Conservation (phyloP, 2,329 filamentous ascomycete species). For the Parastagonospora avenae region DNA sequence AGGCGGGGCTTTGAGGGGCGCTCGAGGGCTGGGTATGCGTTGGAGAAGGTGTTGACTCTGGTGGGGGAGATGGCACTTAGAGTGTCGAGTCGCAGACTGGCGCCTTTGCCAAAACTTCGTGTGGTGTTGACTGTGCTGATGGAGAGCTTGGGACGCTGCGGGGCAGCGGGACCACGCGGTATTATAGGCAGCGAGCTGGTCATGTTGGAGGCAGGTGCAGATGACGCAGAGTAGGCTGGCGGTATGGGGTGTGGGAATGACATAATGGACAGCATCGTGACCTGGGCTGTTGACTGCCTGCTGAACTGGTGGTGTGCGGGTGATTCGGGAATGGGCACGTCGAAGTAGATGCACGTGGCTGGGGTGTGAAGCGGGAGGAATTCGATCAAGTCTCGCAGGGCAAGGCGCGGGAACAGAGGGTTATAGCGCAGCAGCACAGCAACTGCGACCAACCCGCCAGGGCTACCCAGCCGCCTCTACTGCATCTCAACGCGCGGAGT, state of each 20-base stretch:
- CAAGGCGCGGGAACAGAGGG: too few species aligned
- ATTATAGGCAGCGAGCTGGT: slow-evolving; percentile 54
- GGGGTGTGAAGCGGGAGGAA: too few species aligned
- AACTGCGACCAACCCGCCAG: not conserved
- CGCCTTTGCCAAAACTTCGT: slow-evolving; percentile 59
- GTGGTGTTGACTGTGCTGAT: slow-evolving; percentile 67
- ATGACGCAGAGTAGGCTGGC: slow-evolving; percentile 31
- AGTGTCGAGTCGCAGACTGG: slow-evolving; percentile 59
- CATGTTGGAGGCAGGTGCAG: slow-evolving; percentile 43
- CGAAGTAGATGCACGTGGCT: too few species aligned
- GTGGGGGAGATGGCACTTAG: slow-evolving; percentile 65
- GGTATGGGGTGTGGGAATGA: slow-evolving; percentile 33
- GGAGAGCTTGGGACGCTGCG: slow-evolving; percentile 62
- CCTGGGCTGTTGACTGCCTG: slow-evolving; percentile 4
- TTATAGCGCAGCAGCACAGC: not conserved
- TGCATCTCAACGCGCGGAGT: slow-evolving; percentile 1
- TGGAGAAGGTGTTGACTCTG: slow-evolving; percentile 65
- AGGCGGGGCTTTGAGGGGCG: slow-evolving; percentile 38
- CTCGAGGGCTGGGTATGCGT: slow-evolving; percentile 54
- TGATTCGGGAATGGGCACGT: not conserved
- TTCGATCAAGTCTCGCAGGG: too few species aligned
- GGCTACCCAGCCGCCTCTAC: not conserved
- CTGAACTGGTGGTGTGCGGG: not conserved
- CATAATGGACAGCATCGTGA: slow-evolving; percentile 46
- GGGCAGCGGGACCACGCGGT: slow-evolving; percentile 30